Base-by-base conservation (phyloP, 1,139 yeast species). In the Ashbya aceris region DNA sequence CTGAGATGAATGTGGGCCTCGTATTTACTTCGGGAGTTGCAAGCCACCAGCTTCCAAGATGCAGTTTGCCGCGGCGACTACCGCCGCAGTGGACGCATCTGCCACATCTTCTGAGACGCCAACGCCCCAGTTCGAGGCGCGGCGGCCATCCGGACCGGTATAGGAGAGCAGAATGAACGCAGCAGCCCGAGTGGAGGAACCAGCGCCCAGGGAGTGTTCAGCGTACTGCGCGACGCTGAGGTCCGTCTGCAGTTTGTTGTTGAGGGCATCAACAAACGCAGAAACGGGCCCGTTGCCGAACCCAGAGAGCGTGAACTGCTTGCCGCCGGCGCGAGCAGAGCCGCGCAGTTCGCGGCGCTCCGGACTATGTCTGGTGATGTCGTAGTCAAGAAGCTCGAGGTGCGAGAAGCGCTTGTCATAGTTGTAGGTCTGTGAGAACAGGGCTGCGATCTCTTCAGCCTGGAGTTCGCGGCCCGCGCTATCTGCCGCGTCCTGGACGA, bases 231-330 rank as follows among this genome's bases (percentile, higher is more conserved):
- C 77, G 46, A 91, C 96, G 53, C 81, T 84, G 44, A 87, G 68
- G 44, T 68, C 65, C 45, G 77, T 69, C 36, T 75, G 74, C 48
- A 85, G 71, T 45, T 72, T 68, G 36, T 67, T 66, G 35, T 80
- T 69, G 51, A 91, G 65, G 11, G 95, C 96, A 64, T 85, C 80
- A 13, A 82, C 73, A 63, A 87, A 80, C 1, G 96, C 84, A 23
- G 97, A 91, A 54, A 91, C 82, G 48, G 96, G 97, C 64, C 97
- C 98, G 61, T 91, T 91, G 62, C 97, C 97, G 39, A 67, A 64
- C 53, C 97, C 97, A 39, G 64, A 61, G 33, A 85, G 69, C 37
- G 65, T 63, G 41, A 71, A 62, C 13, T 61, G 48, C 45, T 69
- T 60, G 43, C 79, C 86, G 44, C 74, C 69, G 20, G 67, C 52